Percentiles rank a stretch among this genome's conserved stretches.
Evolutionary conservation across 208 protist genomes (phyloP).

Genomic region (Trypanosoma brucei): DNA sequence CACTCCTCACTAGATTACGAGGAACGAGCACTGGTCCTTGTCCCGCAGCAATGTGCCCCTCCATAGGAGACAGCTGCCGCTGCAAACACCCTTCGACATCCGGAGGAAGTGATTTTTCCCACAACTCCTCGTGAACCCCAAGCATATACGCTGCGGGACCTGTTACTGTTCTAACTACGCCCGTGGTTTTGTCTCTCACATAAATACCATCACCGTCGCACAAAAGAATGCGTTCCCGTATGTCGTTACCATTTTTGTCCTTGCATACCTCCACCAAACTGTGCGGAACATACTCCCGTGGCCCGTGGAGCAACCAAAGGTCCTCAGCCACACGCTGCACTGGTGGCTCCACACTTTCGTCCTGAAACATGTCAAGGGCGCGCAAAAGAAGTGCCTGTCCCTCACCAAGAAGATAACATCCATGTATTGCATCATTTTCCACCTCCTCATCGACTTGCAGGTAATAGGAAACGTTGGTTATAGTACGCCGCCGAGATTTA

Average conservation of each 20-base stretch:
- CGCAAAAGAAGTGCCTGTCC: slow-evolving; percentile 82
- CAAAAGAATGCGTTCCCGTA: slow-evolving; percentile 51
- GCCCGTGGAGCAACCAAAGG: slow-evolving; percentile 87
- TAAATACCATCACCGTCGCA: slow-evolving; percentile 78
- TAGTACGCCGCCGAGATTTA: slow-evolving; percentile 42
- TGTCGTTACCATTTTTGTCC: slow-evolving; percentile 31
- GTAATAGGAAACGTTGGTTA: slow-evolving; percentile 84
- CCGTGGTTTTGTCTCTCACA: slow-evolving; percentile 63
- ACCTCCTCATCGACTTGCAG: slow-evolving; percentile 73
- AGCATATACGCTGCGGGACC: slow-evolving; percentile 77
- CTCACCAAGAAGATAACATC: slow-evolving; percentile 68
- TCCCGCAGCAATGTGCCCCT: slow-evolving; percentile 24
- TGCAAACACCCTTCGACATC: slow-evolving; percentile 42
- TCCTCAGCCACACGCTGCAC: slow-evolving; percentile 71
- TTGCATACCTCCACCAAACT: slow-evolving; percentile 33
- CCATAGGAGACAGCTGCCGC: slow-evolving; percentile 22
- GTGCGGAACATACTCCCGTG: slow-evolving; percentile 72
- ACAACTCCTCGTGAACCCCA: slow-evolving; percentile 71
- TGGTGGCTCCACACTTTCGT: slow-evolving; percentile 22
- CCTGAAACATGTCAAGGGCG: slow-evolving; percentile 66
- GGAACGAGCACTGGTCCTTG: neutral
- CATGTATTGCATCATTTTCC: slow-evolving; percentile 40
- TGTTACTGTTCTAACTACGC: slow-evolving; percentile 59
- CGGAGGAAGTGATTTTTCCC: slow-evolving; percentile 68
- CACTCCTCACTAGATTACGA: slow-evolving; percentile 33